Evolutionary conservation across 805 yeast species (phyloP).

Genomic region (Hagleromyces aurorensis): DNA sequence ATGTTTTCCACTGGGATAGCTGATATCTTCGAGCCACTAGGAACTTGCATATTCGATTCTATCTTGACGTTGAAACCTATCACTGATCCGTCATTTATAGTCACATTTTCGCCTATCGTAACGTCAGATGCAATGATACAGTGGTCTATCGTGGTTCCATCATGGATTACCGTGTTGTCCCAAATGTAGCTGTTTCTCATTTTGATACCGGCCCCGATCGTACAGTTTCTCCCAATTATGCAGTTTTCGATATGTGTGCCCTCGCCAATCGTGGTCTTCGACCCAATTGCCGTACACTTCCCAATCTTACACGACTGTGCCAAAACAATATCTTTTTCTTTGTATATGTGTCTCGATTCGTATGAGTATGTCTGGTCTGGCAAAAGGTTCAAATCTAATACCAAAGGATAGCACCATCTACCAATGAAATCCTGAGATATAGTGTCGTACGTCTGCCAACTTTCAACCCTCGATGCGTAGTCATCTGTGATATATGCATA

Average conservation of each 20-base stretch:
- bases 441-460: conserved; percentile 89
- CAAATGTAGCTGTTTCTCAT: conserved; percentile 77
- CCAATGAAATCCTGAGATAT: conserved; percentile 83
- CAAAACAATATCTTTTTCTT: conserved; percentile 78
- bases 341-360: conserved; percentile 80
- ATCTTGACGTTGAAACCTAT: conserved; percentile 69
- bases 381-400: conserved; percentile 74
- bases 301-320: conserved; percentile 90
- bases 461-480: conserved; percentile 92
- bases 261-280: conserved; percentile 68
- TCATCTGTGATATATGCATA: conserved; percentile 79
- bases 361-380: conserved; percentile 68
- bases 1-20: conserved; percentile 37
- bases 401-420: conserved; percentile 89
- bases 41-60: conserved; percentile 44
- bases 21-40: conserved; percentile 45
- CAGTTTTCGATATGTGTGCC: conserved; percentile 58
- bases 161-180: conserved; percentile 72
- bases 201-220: conserved; percentile 67
- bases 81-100: conserved; percentile 61
- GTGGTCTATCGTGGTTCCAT: conserved; percentile 48
- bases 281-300: conserved; percentile 75
- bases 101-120: conserved; percentile 43
- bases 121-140: conserved; percentile 68
- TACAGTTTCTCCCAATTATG: conserved; percentile 80